Percentiles rank a stretch among this genome's conserved stretches.
phyloP scores from a whole-genome alignment of 2,329 filamentous ascomycete species.

The Zelopaecilomyces penicillatus region DNA sequence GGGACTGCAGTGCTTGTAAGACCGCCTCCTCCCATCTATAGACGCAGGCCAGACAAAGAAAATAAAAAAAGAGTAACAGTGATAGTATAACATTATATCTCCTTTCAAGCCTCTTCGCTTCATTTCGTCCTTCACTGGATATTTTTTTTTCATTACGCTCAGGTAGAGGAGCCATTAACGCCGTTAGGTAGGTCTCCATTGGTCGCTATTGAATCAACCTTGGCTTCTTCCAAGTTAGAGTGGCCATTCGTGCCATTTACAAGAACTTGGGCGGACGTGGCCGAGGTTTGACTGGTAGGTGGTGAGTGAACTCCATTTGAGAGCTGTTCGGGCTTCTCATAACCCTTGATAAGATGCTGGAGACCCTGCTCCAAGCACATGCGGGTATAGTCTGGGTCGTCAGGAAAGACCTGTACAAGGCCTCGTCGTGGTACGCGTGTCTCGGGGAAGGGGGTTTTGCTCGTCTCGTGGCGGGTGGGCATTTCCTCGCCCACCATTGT shows the following conservation, averaged over 20 bases:
- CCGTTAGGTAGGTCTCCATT: constrained; percentile 22
- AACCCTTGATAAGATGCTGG: constrained; percentile 41
- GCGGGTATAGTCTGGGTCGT: constrained; percentile 49
- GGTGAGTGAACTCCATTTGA: constrained; percentile 41
- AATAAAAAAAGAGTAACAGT: neutral
- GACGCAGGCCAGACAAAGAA: neutral
- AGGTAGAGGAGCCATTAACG: constrained; percentile 16
- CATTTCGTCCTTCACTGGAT: neutral
- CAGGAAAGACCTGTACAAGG: constrained; percentile 41
- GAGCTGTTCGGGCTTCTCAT: constrained; percentile 31
- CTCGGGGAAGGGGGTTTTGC: constrained; percentile 47
- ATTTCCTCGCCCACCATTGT: constrained; percentile 42
- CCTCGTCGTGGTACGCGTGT: constrained; percentile 47
- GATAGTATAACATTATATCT: constrained; percentile 4
- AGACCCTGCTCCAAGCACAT: constrained; percentile 51
- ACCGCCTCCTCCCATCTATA: too few species aligned
- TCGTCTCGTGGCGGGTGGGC: constrained; percentile 37
- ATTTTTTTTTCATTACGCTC: neutral
- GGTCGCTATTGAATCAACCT: constrained; percentile 8
- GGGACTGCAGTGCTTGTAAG: too few species aligned
- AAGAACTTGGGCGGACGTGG: constrained; percentile 14
- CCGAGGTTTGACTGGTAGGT: constrained; percentile 31
- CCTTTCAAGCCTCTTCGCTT: constrained; percentile 1
- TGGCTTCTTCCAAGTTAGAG: constrained; percentile 12
- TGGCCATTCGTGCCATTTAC: constrained; percentile 24